Base-by-base conservation (phyloP, 2,329 filamentous ascomycete species). In the Pestalotiopsis sp. region DNA sequence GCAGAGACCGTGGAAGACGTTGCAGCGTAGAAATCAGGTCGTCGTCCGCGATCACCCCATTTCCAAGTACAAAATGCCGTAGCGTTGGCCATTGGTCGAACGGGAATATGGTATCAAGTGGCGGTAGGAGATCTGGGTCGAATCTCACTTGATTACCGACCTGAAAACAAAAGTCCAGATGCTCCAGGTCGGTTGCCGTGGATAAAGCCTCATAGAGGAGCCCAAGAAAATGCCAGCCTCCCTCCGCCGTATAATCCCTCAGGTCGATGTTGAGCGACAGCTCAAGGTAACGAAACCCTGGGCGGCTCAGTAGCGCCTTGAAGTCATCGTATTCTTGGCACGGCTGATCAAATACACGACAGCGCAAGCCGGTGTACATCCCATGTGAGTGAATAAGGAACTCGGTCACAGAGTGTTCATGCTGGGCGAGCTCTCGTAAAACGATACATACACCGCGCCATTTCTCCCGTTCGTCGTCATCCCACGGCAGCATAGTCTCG, bases 391-490 rank as follows among this genome's bases (percentile, higher is more conserved):
- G 77, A 5, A 83, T 17, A 5, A 78, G 45, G 2, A 85, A 70
- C 61, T 82, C 81, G 1, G 76, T 70, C 14, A 84, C 66, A 4
- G 68, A 68, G 27, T 76, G 69, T 1, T 73, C 57, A 14, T n/a
- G 64, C 71, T 59, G 1, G 60, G 76, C 73, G 14, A 81, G 72
- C 7, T 72, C 73, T 4, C 73, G 71, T 4, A 75, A 74, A 9
- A 78, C 61, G 31, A 75, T 66, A 14, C 73, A 74, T 59, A 81
- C 79, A 0, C 79, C 80, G 9, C 78, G 78, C 74, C 78, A 80
- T 17, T 71, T 76, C 23, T 71, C 67, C 3, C 20, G 23, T n/a
- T 49, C 41, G 2, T n/a, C n/a, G 2, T 58, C 63, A 3, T 70
- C 66, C 69, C 66, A 70, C 3, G 31, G 6, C 14, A 59, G 66